These are phyloP conservation scores for Trichoderma breve DNA, from an alignment of 2,329 filamentous ascomycete genomes.

Conservation along the genomic window DNA sequence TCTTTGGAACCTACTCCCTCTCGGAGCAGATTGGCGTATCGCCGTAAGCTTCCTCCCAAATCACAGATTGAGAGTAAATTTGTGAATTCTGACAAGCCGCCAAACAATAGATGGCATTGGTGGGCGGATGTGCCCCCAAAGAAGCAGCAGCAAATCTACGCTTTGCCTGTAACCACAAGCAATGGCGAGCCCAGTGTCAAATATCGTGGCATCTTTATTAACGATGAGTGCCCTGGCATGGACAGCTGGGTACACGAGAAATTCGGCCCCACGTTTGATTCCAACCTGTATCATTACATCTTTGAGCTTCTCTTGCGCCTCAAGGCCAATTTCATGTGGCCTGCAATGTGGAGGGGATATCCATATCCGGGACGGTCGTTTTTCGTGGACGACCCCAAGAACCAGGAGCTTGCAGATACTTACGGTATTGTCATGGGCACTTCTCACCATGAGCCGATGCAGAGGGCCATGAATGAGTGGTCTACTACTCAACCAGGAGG, in stretches of 20 bases:
- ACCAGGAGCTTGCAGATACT: slow-evolving; percentile 57
- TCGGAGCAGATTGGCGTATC: slow-evolving; percentile 62
- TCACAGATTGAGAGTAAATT: not conserved
- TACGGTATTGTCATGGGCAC: slow-evolving; percentile 65
- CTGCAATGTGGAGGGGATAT: slow-evolving; percentile 60
- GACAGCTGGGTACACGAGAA: slow-evolving; percentile 55
- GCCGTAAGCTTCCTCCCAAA: slow-evolving; percentile 33
- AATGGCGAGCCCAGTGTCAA: slow-evolving; percentile 53
- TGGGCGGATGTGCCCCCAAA: slow-evolving; percentile 57
- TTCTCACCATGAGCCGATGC: slow-evolving; percentile 66
- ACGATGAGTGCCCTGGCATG: slow-evolving; percentile 49
- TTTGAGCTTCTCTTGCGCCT: slow-evolving; percentile 63
- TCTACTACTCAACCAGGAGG: slow-evolving; percentile 42
- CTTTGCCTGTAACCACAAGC: slow-evolving; percentile 34
- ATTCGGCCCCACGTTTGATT: slow-evolving; percentile 48
- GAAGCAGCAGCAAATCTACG: slow-evolving; percentile 47
- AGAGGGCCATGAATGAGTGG: slow-evolving; percentile 54
- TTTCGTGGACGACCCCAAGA: slow-evolving; percentile 59
- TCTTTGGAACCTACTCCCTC: slow-evolving; percentile 59
- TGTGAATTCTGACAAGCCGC: not conserved
- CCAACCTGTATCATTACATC: slow-evolving; percentile 58
- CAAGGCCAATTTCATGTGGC: slow-evolving; percentile 64
- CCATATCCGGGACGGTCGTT: slow-evolving; percentile 54
- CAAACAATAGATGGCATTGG: slow-evolving; percentile 49
- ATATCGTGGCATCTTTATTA: slow-evolving; percentile 62